These are phyloP conservation scores for Phytopythium chamaehyphon DNA, from an alignment of 352 stramenopile species.

Conservation along the genomic window DNA sequence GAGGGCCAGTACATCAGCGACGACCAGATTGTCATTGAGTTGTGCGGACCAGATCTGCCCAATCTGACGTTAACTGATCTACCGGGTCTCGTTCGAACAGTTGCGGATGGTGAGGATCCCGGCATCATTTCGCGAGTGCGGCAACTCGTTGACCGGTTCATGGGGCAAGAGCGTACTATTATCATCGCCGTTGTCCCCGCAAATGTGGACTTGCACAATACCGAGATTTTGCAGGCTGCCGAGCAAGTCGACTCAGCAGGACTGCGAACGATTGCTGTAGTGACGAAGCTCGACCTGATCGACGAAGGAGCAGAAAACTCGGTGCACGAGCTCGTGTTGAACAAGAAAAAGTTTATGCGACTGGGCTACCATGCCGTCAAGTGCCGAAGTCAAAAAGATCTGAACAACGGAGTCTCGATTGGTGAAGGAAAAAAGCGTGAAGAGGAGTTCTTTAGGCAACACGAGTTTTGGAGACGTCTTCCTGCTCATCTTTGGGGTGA, in stretches of 20 bases:
- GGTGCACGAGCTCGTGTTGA: slow-evolving; percentile 72
- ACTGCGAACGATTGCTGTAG: slow-evolving; percentile 77
- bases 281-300: slow-evolving; percentile 89
- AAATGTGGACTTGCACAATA: slow-evolving; percentile 85
- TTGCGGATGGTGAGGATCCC: slow-evolving; percentile 57
- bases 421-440: slow-evolving; percentile 47
- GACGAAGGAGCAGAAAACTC: slow-evolving; percentile 65
- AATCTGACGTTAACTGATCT: slow-evolving; percentile 84
- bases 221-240: slow-evolving; percentile 72
- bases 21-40: slow-evolving; percentile 75
- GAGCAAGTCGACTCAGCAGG: slow-evolving; percentile 62
- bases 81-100: slow-evolving; percentile 70
- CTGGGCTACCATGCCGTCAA: slow-evolving; percentile 87
- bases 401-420: slow-evolving; percentile 53
- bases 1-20: slow-evolving; percentile 71
- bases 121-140: slow-evolving; percentile 67
- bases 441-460: slow-evolving; percentile 46
- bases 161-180: slow-evolving; percentile 70
- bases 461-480: slow-evolving; percentile 40
- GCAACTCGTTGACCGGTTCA: slow-evolving; percentile 65
- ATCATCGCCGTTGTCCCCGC: slow-evolving; percentile 84
- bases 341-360: slow-evolving; percentile 60
- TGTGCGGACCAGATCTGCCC: slow-evolving; percentile 50
- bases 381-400: slow-evolving; percentile 67
- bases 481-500: slow-evolving; percentile 29